Evolutionary conservation across 1,139 yeast species (phyloP).

Genomic region (Saccharomyces hybrid): DNA sequence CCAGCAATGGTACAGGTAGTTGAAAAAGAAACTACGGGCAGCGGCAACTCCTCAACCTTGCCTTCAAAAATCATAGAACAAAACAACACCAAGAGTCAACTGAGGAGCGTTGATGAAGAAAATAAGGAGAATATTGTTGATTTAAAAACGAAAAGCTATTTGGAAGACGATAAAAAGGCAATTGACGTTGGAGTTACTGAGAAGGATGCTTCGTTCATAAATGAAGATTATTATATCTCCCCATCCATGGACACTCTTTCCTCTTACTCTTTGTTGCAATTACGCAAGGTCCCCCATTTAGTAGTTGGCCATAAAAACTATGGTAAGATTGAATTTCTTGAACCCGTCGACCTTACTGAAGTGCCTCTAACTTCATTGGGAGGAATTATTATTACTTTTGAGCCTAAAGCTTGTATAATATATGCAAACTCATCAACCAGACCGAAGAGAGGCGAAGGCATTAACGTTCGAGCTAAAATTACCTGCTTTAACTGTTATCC

Average conservation of each 20-base stretch:
- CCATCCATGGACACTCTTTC: conserved; percentile 64
- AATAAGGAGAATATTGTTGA: neutral
- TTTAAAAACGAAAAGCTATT: neutral
- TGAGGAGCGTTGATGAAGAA: neutral
- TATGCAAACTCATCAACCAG: conserved; percentile 60
- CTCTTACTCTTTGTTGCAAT: conserved; percentile 51
- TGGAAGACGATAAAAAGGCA: neutral
- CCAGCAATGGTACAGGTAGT: neutral
- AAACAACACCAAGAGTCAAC: neutral
- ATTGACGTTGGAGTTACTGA: neutral
- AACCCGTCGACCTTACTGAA: conserved; percentile 76
- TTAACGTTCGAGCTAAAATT: conserved; percentile 67
- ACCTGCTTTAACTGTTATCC: conserved; percentile 78
- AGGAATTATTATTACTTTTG: conserved; percentile 58
- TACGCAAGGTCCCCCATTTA: conserved; percentile 58
- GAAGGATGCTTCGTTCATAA: conserved; percentile 40
- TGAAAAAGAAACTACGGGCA: neutral
- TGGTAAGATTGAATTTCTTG: conserved; percentile 68
- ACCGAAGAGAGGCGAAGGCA: conserved; percentile 74
- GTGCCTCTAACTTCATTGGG: conserved; percentile 55
- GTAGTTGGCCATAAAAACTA: conserved; percentile 72
- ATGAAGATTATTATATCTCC: conserved; percentile 79
- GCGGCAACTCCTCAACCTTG: neutral
- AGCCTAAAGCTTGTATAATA: conserved; percentile 53
- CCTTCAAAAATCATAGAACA: neutral